Evolutionary conservation across 495 filamentous ascomycete species (phyloP), one percentile per base, ranked within the genome.

Genomic region (Zalerion maritima): DNA sequence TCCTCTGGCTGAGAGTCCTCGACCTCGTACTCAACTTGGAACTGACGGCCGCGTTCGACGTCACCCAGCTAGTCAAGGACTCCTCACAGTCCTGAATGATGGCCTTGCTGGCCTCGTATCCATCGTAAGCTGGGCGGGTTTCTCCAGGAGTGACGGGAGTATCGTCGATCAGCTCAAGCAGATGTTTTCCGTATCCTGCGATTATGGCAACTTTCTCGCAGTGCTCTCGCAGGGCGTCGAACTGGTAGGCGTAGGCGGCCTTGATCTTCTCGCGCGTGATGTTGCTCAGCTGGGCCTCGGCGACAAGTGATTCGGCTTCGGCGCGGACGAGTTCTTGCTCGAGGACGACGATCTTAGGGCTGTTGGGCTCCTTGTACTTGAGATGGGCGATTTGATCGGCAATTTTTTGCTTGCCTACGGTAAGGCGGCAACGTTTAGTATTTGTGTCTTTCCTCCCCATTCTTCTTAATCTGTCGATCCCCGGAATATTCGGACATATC

Each of bases 1-100:
- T 79, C 46, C 85, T 77, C 54, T 81, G 82, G 24, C 81, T 87
- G 13, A 94, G 73, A 6, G 75, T 87, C 33, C 81, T 77, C 16
- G 87, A 72, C 31, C 89, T 81, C 5, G 72, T 73, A 6, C 81
- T 91, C 26, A 97, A 73, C 45, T 78, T 78, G 36, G 86, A 72
- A 39, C 71, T 75, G 37, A 97, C 86, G 26, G 80, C 67, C 1
- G 89, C 86, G 55, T 86, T 89, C 46, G 81, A 74, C 34, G 71
- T 60, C 6, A 96, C 82, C 89, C 89, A 97, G 62, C 94, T 94
- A 40, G 82, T 94, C 28, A 97, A 75, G 4, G 91, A 69, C 43
- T 96, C 85, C 52, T 97, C 89, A 54, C 89, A 97, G 54, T 97
- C 89, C 62, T 96, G 91, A 54, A 97, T 96, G 60, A 97, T 96